Percentiles rank a stretch among this genome's conserved stretches.
Conservation (phyloP, 2,329 filamentous ascomycete genomes). For the Hymenoscyphus albidus region DNA sequence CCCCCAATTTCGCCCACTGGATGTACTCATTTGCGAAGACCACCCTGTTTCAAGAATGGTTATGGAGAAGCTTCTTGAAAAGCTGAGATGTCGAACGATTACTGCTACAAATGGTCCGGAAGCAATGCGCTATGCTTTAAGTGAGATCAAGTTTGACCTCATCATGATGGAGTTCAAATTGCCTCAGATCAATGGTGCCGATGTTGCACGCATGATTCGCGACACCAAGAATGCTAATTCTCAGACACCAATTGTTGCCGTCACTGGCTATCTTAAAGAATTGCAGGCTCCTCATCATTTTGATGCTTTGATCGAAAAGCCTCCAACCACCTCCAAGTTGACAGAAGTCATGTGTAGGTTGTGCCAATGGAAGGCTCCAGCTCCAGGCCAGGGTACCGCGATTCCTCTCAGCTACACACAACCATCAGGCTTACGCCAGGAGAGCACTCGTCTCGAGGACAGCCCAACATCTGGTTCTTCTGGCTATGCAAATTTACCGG, state of each 20-base stretch:
- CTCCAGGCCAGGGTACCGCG: conserved; percentile 42
- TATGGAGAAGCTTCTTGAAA: conserved; percentile 98
- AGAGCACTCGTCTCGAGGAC: conserved; percentile 63
- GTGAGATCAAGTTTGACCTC: conserved; percentile 97
- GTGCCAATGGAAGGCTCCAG: conserved; percentile 88
- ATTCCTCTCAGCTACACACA: conserved; percentile 54
- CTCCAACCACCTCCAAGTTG: conserved; percentile 86
- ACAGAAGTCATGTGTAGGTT: conserved; percentile 82
- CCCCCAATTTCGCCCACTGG: conserved; percentile 82
- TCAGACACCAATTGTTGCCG: conserved; percentile 90
- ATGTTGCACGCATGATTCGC: conserved; percentile 95
- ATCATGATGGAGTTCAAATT: conserved; percentile 98
- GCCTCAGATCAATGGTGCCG: conserved; percentile 89
- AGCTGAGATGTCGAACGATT: conserved; percentile 89
- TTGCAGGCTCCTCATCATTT: conserved; percentile 94
- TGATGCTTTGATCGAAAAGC: conserved; percentile 92
- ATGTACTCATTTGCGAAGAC: conserved; percentile 95
- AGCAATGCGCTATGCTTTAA: conserved; percentile 88
- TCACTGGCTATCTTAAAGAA: conserved; percentile 97
- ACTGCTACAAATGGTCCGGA: conserved; percentile 87
- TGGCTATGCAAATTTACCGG: conserved; percentile 69
- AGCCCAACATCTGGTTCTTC: conserved; percentile 69
- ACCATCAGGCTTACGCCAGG: conserved; percentile 62
- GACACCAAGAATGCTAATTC: conserved; percentile 95
- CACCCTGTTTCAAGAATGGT: conserved; percentile 95